Conservation (phyloP, 768 basidiomycete species). For the Tylopilus rubrobrunneus region DNA sequence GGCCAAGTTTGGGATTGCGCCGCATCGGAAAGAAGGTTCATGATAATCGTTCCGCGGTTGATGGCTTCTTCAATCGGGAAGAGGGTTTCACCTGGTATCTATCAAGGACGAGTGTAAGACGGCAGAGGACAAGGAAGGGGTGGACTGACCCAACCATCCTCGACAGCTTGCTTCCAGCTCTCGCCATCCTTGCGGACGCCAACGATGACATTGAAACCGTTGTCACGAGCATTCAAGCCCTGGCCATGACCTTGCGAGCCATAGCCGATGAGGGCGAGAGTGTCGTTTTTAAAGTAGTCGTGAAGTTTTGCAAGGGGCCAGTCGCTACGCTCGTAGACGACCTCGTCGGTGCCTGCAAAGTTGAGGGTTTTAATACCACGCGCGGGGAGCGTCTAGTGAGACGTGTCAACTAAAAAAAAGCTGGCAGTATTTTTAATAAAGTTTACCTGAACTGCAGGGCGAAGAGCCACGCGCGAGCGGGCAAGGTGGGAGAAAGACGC, state of each 20-base stretch:
- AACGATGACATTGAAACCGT: constrained; percentile 96
- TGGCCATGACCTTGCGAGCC: constrained; percentile 99
- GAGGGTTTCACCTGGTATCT: constrained; percentile 95
- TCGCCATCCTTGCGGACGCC: constrained; percentile 97
- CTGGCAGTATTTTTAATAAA: constrained; percentile 26
- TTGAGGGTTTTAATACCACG: constrained; percentile 94
- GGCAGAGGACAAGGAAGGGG: not conserved
- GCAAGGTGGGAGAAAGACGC: constrained; percentile 71
- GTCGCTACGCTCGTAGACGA: constrained; percentile 92
- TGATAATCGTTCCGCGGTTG: constrained; percentile 93
- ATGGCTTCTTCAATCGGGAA: constrained; percentile 99
- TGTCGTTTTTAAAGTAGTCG: constrained; percentile 99
- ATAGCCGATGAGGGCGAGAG: constrained; percentile 97
- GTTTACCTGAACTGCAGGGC: constrained; percentile 24
- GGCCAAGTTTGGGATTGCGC: constrained; percentile 99
- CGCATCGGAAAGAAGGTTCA: constrained; percentile 99
- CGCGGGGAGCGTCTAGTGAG: constrained; percentile 38
- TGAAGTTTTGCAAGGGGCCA: constrained; percentile 98
- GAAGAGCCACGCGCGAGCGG: constrained; percentile 35
- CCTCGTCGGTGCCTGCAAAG: constrained; percentile 92
- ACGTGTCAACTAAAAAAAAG: constrained; percentile 6
- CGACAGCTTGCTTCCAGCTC: constrained; percentile 92
- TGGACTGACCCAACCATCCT: constrained; percentile 88
- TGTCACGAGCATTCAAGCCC: constrained; percentile 98
- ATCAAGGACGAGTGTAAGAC: not conserved